phyloP scores from a whole-genome alignment of 208 protist species.

The Trypanosomatidae sp. region DNA sequence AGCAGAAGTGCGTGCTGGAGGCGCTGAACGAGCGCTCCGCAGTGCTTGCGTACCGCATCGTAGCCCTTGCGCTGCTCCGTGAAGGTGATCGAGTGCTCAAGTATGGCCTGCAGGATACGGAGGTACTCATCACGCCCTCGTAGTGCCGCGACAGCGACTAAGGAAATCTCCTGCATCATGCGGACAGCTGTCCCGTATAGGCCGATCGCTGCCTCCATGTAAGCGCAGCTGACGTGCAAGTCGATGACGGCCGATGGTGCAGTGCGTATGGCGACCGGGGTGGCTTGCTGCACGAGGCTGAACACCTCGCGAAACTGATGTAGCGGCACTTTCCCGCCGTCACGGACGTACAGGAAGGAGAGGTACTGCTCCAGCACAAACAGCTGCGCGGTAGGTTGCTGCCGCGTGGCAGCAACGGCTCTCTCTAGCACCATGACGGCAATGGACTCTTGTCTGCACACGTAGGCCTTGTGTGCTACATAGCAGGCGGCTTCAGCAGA shows the following conservation, averaged over 20 bases:
- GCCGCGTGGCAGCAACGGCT: slow-evolving; percentile 32
- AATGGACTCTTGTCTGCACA: slow-evolving; percentile 16
- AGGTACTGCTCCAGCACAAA: slow-evolving; percentile 71
- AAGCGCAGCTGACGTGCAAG: slow-evolving; percentile 56
- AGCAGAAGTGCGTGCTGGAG: slow-evolving; percentile 37
- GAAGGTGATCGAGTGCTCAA: slow-evolving; percentile 58
- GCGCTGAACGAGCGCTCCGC: slow-evolving; percentile 37
- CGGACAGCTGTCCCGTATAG: slow-evolving; percentile 54
- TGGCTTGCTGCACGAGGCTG: slow-evolving; percentile 42
- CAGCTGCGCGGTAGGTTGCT: slow-evolving; percentile 33
- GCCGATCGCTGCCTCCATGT: slow-evolving; percentile 55
- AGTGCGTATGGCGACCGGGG: slow-evolving; percentile 26
- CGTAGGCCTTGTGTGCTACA: slow-evolving; percentile 41
- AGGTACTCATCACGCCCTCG: slow-evolving; percentile 16
- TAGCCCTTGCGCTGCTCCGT: slow-evolving; percentile 48
- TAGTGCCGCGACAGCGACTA: slow-evolving; percentile 25
- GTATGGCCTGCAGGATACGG: slow-evolving; percentile 36
- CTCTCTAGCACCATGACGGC: slow-evolving; percentile 49
- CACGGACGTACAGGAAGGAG: slow-evolving; percentile 44
- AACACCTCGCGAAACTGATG: slow-evolving; percentile 72
- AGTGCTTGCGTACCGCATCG: slow-evolving; percentile 38
- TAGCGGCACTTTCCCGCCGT: slow-evolving; percentile 36
- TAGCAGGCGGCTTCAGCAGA: slow-evolving; percentile 63
- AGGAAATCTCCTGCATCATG: slow-evolving; percentile 32
- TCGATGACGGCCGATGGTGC: slow-evolving; percentile 42